A percentile compares a stretch with the other conserved stretches of the same genome.
phyloP scores from a whole-genome alignment of 2,329 filamentous ascomycete genomes.

The Blastomyces emzantsi region DNA sequence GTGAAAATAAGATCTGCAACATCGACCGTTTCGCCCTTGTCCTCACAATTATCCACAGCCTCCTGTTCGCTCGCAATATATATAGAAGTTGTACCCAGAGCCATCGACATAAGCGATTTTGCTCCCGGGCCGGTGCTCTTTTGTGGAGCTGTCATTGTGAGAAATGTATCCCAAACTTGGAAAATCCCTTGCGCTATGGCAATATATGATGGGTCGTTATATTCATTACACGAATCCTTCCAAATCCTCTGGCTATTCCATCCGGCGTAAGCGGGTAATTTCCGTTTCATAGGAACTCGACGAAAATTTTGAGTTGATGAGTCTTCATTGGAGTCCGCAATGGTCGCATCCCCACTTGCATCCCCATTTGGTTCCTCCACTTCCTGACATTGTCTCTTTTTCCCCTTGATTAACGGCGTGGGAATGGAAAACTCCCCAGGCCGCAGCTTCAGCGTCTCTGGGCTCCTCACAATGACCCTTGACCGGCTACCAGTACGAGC shows the following conservation, averaged over 20 bases:
- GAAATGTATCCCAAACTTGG: slow-evolving; percentile 30
- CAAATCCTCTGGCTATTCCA: slow-evolving; percentile 17
- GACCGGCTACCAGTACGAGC: slow-evolving; percentile 22
- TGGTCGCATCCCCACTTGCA: background rate
- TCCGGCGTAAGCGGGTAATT: slow-evolving; percentile 6
- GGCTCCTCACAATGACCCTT: slow-evolving; percentile 26
- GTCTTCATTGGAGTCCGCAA: background rate
- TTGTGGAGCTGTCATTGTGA: slow-evolving; percentile 25
- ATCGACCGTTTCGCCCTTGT: slow-evolving; percentile 27
- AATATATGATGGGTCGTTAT: slow-evolving; percentile 20
- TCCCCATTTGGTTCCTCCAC: slow-evolving; percentile 18
- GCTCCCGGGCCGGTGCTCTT: slow-evolving; percentile 19
- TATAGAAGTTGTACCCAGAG: slow-evolving; percentile 28
- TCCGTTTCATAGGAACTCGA: slow-evolving; percentile 12
- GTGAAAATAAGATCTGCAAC: slow-evolving; percentile 37
- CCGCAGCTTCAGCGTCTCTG: slow-evolving; percentile 27
- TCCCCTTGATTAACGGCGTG: slow-evolving; percentile 35
- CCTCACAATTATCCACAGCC: slow-evolving; percentile 25
- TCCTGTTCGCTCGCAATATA: slow-evolving; percentile 34
- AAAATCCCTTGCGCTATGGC: slow-evolving; percentile 30
- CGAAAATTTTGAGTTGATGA: background rate
- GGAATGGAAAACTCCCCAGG: slow-evolving; percentile 36
- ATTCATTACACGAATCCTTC: slow-evolving; percentile 27
- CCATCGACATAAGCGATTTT: slow-evolving; percentile 33
- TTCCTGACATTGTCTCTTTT: slow-evolving; percentile 20